Base-by-base conservation (phyloP, 2,329 filamentous ascomycete genomes). In the Penicillium rolfsii region DNA sequence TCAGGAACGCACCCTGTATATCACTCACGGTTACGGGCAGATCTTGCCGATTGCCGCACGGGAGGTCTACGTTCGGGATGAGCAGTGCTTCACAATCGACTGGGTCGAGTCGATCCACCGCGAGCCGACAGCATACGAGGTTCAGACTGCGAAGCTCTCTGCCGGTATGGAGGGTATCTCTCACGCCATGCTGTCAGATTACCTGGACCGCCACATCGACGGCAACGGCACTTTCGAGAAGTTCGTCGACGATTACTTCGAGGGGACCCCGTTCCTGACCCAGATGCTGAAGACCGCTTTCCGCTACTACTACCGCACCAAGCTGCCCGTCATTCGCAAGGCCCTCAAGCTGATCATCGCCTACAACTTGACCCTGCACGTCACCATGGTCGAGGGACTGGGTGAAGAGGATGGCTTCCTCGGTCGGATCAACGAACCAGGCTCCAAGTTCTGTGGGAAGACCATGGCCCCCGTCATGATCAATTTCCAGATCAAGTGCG, bases 401-500 rank as follows among this genome's bases (percentile, higher is more conserved):
- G 91, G 91, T 22, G 89, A 91, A 14, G 92, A 97, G 72, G 87
- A 92, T 64, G 80, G 83, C 26, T 83, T 93, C 74, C 84, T 91
- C 57, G 94, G 93, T 66, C 89, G 91, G 80, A 94, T 98, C 66
- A 88, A 94, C 55, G 91, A 95, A 71, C 87, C 91, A 71, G 86
- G 89, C 57, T 96, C 92, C 67, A 95, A 91, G 76, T 97, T 90
- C 83, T 89, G 86, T 70, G 93, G 93, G 73, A 94, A 94, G 82
- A 93, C 90, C 38, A 88, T 97, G 64, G 94, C 94, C 16, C 94
- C 94, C 12, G 93, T 97, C 74, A 96, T 98, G 93, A 96, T 98
- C 86, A 98, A 97, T 83, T 97, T 97, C 86, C 92, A 97, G 82
- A 93, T 98, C 83, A 98, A 98, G 85, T 95, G 91, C 72, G 93